These are phyloP conservation scores for Leccinum sublutescens DNA, from an alignment of 768 basidiomycete species.

Conservation along the genomic window DNA sequence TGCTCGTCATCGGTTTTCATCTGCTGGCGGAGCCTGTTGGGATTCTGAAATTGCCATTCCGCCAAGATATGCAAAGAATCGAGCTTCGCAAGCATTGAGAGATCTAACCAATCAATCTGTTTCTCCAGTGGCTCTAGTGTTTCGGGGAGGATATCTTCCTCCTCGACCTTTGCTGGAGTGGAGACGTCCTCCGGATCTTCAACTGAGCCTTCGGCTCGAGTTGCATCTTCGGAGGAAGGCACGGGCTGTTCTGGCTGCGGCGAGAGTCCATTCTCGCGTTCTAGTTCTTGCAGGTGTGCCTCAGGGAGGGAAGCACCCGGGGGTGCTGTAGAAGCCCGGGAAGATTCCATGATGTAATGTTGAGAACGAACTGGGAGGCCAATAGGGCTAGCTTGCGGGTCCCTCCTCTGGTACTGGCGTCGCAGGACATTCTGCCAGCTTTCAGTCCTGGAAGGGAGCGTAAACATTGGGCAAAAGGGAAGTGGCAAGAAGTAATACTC, in stretches of 20 bases:
- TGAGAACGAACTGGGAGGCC: conserved; percentile 45
- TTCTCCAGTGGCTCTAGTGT: conserved; percentile 33
- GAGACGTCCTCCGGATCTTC: conserved; percentile 2
- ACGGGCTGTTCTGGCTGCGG: conserved; percentile 9
- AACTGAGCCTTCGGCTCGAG: background rate
- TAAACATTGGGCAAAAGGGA: conserved; percentile 16
- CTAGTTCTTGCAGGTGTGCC: conserved; percentile 4
- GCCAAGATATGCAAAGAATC: conserved; percentile 69
- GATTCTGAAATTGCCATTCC: conserved; percentile 89
- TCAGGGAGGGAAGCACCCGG: conserved; percentile 10
- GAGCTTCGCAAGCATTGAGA: conserved; percentile 69
- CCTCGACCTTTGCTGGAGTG: conserved; percentile 21
- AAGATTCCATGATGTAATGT: conserved; percentile 23
- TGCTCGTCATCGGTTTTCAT: conserved; percentile 81
- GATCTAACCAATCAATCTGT: conserved; percentile 65
- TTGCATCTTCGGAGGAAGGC: conserved; percentile 5
- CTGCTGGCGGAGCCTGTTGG: conserved; percentile 59
- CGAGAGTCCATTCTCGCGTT: conserved; percentile 14
- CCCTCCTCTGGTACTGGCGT: conserved; percentile 73
- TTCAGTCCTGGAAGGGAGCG: conserved; percentile 47
- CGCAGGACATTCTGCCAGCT: conserved; percentile 80
- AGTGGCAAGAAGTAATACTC: conserved; percentile 33
- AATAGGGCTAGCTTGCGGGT: conserved; percentile 69
- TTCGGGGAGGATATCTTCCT: conserved; percentile 18
- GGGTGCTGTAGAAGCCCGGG: conserved; percentile 30